Evolutionary conservation across 352 stramenopile species (phyloP).

Genomic region (Pythium dissimile): DNA sequence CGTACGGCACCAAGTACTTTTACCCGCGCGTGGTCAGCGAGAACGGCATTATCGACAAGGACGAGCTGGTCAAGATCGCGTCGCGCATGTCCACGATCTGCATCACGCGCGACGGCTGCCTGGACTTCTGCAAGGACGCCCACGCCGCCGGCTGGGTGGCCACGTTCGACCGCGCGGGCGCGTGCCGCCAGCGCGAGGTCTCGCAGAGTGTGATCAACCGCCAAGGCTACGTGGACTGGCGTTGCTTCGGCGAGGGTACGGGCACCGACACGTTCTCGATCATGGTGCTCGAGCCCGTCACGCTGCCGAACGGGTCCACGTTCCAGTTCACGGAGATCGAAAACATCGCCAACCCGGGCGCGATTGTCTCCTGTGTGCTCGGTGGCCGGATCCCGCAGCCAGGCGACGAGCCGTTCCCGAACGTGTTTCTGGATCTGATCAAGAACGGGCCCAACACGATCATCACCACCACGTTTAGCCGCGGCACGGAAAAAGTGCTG

Average conservation of each 20-base stretch:
- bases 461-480: slow-evolving; percentile 16
- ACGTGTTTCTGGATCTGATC: slow-evolving; percentile 12
- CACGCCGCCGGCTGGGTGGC: not conserved
- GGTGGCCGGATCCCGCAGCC: slow-evolving; percentile 11
- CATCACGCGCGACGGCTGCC: slow-evolving; percentile 7
- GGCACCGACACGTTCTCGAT: slow-evolving; percentile 3
- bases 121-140: not conserved
- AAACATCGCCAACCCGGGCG: not conserved
- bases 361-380: slow-evolving; percentile 13
- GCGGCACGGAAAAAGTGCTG: slow-evolving; percentile 13
- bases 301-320: not conserved
- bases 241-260: slow-evolving; percentile 8
- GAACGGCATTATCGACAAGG: not conserved
- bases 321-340: slow-evolving; percentile 2
- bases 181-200: not conserved
- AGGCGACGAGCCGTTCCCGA: slow-evolving; percentile 10
- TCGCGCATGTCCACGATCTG: slow-evolving; percentile 6
- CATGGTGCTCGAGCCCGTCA: not conserved
- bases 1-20: slow-evolving; percentile 7
- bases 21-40: not conserved
- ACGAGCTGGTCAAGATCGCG: not conserved
- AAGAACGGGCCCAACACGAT: slow-evolving; percentile 12
- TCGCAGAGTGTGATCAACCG: slow-evolving; percentile 4
- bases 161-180: slow-evolving; percentile 12
- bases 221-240: slow-evolving; percentile 6